Evolutionary conservation across 1,284 basidiomycete genomes (phyloP), one percentile per base, ranked within the genome.

Genomic region (Hypsizygus ulmarius): DNA sequence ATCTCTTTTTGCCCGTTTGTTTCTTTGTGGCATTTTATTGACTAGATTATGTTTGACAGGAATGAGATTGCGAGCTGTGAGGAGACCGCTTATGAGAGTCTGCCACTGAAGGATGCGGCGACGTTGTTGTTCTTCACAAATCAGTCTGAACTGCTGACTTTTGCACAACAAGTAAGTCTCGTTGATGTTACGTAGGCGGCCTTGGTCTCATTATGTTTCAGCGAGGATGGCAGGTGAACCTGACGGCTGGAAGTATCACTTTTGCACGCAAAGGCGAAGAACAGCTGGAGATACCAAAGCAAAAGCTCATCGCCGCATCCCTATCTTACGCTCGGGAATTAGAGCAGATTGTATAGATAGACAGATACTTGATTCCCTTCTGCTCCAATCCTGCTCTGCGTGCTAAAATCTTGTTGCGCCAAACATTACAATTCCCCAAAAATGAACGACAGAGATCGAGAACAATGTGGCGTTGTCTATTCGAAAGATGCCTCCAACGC

Each of bases 41-140:
- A n/a, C 18, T 25, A 15, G 36, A 15, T 44, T 10, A 15, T 47
- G 32, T 50, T 44, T 19, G 14, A 19, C 37, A 93, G 90, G 58
- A 92, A 92, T 64, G 93, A 96, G 70, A 96, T 96, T 59, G 93
- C 93, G 10, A 91, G 87, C 59, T 96, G 93, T 59, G 91, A 94
- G 63, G 93, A 96, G 66, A 78, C 84, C 42, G 93, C 93, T 5
- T 96, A 96, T 57, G 86, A 91, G 58, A 88, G 83, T 54, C 70
- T 96, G 43, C 93, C 93, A 1, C 64, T 96, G 46, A 87, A 88
- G 61, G 93, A 96, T 59, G 93, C 92, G 0, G 84, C 87, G 1
- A 93, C 90, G 1, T 71, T 96, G 41, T 70, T 96, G 49, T 96
- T 96, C 78, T 95, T 96, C 71, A 81, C 82, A 29, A 83, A 75